Evolutionary conservation across 2,329 filamentous ascomycete species (phyloP), one percentile per base, ranked within the genome.

Genomic region (Paraphoma sp.): DNA sequence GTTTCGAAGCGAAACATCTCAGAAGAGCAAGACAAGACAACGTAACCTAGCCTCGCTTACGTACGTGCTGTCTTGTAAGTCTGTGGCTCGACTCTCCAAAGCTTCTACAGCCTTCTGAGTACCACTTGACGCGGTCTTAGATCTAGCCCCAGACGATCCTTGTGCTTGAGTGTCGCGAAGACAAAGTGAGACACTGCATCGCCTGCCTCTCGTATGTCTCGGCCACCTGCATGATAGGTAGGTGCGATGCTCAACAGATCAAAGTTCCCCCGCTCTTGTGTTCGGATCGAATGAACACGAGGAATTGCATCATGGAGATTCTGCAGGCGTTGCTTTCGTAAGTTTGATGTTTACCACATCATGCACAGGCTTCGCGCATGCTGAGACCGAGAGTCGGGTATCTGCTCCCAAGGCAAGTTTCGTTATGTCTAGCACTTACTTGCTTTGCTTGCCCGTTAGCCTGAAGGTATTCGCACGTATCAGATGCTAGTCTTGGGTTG

Each of bases 181-280:
- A 23, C 2, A 23, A 23, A 23, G 23, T 23, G 23, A 23, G 23
- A 23, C 23, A 23, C 23, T 23, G 23, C 23, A 23, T 23, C 23
- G 23, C 3, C 23, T 23, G 23, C 23, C 23, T 23, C 23, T 23
- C 23, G 23, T 30, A 30, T 23, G 36, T 50, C 28, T 18, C 38
- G 40, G 40, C 10, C 40, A 16, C 16, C 40, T 17, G 40, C 48
- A 31, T 31, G 14, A 45, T 16, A n/a, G 40, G 8, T 42, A n/a
- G 11, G 40, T 42, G n/a, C 40, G 40, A 42, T n/a, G 41, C 48
- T 45, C 48, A 44, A 51, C 48, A 33, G 9, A 23, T 41, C 29
- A 29, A 29, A 49, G 47, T 51, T 23, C 49, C 45, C 45, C 45
- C 44, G 56, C 48, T 50, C 53, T 48, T 48, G 49, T 50, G 46